Base-by-base conservation (phyloP, 441 rosid species). In the Melianthus villosus region DNA sequence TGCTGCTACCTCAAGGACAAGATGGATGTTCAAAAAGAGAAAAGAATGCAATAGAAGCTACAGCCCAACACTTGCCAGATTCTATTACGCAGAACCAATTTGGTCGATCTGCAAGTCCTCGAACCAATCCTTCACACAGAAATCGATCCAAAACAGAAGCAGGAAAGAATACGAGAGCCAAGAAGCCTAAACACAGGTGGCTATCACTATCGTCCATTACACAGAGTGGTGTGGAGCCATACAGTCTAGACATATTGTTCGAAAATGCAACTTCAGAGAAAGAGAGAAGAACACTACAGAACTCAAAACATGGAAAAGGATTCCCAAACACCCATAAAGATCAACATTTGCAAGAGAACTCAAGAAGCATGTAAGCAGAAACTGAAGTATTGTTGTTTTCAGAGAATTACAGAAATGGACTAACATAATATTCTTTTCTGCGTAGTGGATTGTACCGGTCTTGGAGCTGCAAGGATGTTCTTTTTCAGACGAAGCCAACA, bases 171-270 rank as follows among this genome's bases (percentile, higher is more conserved):
- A 23, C 16, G 33, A 43, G 38, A 42, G 26, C 32, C 28, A 40
- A 33, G 19, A 42, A 31, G 39, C 38, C 37, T 23, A 47, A 48
- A 34, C 64, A 52, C 12, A 38, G 22, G 23, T 39, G 42, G 50
- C 19, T 52, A 38, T 52, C 54, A 33, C 19, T 53, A 34, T 59
- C 59, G 35, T 38, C 50, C 14, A 59, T 59, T 22, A 54, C 34
- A 9, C 59, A 52, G 14, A 43, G 54, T 42, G 59, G 59, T 9
- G 54, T 46, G 1, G 54, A 59, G 30, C 34, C 45, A 37, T 59
- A 59, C 42, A 59, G 54, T 44, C 64, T 46, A 22, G 64, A 59
- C 39, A 52, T 52, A 42, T 19, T 52, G 50, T 59, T 46, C 17
- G 64, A 59, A 17, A 26, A 42, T 14, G 53, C 45, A 37, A 32